These are phyloP conservation scores for Debaryomyces hansenii DNA, from an alignment of 805 yeast species.

Conservation along the genomic window DNA sequence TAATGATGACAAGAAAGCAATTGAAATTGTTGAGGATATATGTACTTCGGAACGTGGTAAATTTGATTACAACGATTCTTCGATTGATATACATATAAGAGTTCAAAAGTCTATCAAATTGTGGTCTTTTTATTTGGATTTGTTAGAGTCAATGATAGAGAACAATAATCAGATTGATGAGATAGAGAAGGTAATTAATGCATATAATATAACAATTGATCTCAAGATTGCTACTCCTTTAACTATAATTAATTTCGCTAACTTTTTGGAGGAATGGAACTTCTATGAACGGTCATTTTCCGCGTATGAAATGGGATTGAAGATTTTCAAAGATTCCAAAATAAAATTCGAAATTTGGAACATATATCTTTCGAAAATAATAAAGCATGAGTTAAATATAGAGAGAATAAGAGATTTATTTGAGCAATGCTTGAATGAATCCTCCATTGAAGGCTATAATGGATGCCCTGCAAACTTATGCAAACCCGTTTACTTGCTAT, in stretches of 20 bases:
- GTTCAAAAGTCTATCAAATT: constrained; percentile 60
- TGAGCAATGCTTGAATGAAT: constrained; percentile 56
- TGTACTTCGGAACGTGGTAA: constrained; percentile 11
- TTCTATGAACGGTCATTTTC: constrained; percentile 52
- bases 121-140: constrained; percentile 75
- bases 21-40: constrained; percentile 33
- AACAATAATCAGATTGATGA: constrained; percentile 27
- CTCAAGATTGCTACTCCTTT: constrained; percentile 69
- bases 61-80: constrained; percentile 35
- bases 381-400: constrained; percentile 19
- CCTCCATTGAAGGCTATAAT: constrained; percentile 13
- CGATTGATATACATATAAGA: constrained; percentile 54
- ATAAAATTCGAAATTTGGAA: constrained; percentile 67
- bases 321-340: constrained; percentile 57
- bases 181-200: constrained; percentile 17
- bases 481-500: constrained; percentile 51
- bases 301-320: constrained; percentile 70
- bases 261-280: constrained; percentile 50
- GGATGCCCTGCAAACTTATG: constrained; percentile 42
- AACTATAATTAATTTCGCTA: constrained; percentile 65
- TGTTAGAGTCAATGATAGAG: constrained; percentile 58
- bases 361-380: constrained; percentile 56
- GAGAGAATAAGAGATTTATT: constrained; percentile 64
- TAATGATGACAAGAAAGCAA: constrained; percentile 45
- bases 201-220: constrained; percentile 29